Conservation (phyloP, 2,329 filamentous ascomycete genomes). For the Pestalotiopsis sp. region DNA sequence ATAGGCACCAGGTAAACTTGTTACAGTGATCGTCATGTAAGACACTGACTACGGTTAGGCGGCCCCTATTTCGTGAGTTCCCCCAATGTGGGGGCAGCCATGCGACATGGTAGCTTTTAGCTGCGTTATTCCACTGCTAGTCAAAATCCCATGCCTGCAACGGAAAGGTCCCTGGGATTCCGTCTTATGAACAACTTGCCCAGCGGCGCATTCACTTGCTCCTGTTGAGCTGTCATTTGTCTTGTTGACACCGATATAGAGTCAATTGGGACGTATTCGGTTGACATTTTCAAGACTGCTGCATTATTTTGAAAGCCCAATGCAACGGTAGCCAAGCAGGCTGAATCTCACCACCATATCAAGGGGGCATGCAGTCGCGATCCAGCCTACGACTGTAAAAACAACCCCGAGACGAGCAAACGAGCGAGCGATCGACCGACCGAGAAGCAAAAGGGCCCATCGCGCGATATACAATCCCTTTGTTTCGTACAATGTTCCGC, state of each 20-base stretch:
- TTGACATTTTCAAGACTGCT: background rate
- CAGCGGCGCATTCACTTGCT: background rate
- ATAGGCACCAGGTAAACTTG: background rate
- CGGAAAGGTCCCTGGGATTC: background rate
- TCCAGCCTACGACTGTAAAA: background rate
- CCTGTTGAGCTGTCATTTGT: background rate
- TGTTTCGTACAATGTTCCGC: conserved; percentile 21
- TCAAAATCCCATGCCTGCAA: background rate
- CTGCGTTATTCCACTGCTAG: background rate
- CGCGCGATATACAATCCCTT: background rate
- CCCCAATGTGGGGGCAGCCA: background rate
- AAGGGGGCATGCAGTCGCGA: background rate
- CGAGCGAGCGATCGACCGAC: background rate
- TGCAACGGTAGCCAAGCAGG: conserved; percentile 1
- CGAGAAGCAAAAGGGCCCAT: background rate
- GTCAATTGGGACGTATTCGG: background rate
- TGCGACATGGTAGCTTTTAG: background rate
- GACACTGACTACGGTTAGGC: background rate
- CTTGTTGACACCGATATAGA: background rate
- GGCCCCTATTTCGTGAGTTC: conserved; percentile 5
- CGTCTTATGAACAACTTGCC: background rate
- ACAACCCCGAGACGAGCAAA: background rate
- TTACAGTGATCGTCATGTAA: background rate
- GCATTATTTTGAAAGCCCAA: background rate
- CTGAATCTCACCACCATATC: background rate